Evolutionary conservation across 805 yeast genomes (phyloP).

Genomic region (Candida mattraensis): DNA sequence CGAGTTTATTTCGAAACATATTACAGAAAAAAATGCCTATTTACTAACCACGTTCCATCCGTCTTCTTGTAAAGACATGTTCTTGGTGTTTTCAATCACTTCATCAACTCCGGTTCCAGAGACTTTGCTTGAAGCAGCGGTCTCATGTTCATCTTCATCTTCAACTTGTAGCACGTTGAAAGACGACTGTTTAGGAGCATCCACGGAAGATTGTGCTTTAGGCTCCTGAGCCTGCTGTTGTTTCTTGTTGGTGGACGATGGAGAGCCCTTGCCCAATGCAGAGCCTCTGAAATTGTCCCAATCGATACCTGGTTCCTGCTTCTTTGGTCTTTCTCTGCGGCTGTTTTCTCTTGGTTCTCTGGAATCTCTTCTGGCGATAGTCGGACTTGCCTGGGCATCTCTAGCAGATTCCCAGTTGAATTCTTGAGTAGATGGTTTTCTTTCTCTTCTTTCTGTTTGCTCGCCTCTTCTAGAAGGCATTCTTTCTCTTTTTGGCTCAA

Average conservation of each 20-base stretch:
- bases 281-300: slow-evolving; percentile 28
- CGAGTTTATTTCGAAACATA: background rate
- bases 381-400: slow-evolving; percentile 22
- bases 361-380: slow-evolving; percentile 6
- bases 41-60: slow-evolving; percentile 51
- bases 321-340: slow-evolving; percentile 13
- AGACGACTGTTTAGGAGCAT: slow-evolving; percentile 41
- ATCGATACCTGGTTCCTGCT: slow-evolving; percentile 19
- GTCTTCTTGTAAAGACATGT: slow-evolving; percentile 39
- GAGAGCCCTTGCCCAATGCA: slow-evolving; percentile 16
- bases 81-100: slow-evolving; percentile 29
- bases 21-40: slow-evolving; percentile 5
- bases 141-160: slow-evolving; percentile 49
- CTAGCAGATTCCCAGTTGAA: slow-evolving; percentile 46
- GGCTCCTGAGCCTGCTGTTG: slow-evolving; percentile 7
- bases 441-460: slow-evolving; percentile 32
- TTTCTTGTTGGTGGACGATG: slow-evolving; percentile 4
- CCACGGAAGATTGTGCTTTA: slow-evolving; percentile 21
- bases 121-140: background rate
- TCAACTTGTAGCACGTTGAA: slow-evolving; percentile 52
- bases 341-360: slow-evolving; percentile 13
- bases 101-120: slow-evolving; percentile 25
- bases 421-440: slow-evolving; percentile 41
- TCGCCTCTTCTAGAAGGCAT: slow-evolving; percentile 32
- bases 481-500: slow-evolving; percentile 3